These are phyloP conservation scores for Zymoseptoria brevis DNA, from an alignment of 2,329 filamentous ascomycete genomes.

Conservation along the genomic window DNA sequence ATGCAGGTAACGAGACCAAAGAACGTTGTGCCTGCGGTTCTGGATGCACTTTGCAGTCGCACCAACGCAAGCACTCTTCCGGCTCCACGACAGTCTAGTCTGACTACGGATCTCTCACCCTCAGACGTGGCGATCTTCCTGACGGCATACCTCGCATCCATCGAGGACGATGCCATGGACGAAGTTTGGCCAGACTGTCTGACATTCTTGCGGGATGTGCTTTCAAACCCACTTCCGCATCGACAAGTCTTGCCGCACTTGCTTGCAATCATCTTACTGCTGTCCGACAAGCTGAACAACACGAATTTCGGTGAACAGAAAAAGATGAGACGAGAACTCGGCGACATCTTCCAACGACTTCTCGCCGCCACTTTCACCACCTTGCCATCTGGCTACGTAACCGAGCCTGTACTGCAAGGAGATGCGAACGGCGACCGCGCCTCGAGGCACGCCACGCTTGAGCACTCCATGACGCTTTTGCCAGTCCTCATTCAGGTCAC, in stretches of 20 bases:
- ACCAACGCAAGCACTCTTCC: slow-evolving; percentile 79
- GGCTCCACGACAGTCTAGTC: slow-evolving; percentile 69
- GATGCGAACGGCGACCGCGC: slow-evolving; percentile 24
- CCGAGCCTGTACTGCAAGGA: slow-evolving; percentile 9
- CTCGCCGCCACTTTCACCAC: slow-evolving; percentile 89
- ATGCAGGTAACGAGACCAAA: slow-evolving; percentile 85
- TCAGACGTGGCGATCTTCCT: slow-evolving; percentile 80
- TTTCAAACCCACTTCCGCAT: slow-evolving; percentile 91
- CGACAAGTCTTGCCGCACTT: slow-evolving; percentile 79
- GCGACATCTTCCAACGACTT: slow-evolving; percentile 82
- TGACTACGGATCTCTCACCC: slow-evolving; percentile 78
- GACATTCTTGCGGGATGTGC: slow-evolving; percentile 77
- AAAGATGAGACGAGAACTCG: slow-evolving; percentile 82
- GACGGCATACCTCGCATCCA: slow-evolving; percentile 77
- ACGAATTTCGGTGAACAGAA: slow-evolving; percentile 93
- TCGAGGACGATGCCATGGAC: slow-evolving; percentile 96
- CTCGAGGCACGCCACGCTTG: slow-evolving; percentile 34
- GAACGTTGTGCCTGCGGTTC: slow-evolving; percentile 85
- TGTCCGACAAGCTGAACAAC: slow-evolving; percentile 94
- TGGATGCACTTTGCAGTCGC: slow-evolving; percentile 92
- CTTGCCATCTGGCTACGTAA: slow-evolving; percentile 17
- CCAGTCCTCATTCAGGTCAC: slow-evolving; percentile 71
- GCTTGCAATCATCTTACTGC: slow-evolving; percentile 77
- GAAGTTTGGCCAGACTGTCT: slow-evolving; percentile 97
- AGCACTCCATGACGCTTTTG: slow-evolving; percentile 62